Evolutionary conservation across 768 basidiomycete genomes (phyloP), one percentile per base, ranked within the genome.

Genomic region (Tricholoma furcatifolium): DNA sequence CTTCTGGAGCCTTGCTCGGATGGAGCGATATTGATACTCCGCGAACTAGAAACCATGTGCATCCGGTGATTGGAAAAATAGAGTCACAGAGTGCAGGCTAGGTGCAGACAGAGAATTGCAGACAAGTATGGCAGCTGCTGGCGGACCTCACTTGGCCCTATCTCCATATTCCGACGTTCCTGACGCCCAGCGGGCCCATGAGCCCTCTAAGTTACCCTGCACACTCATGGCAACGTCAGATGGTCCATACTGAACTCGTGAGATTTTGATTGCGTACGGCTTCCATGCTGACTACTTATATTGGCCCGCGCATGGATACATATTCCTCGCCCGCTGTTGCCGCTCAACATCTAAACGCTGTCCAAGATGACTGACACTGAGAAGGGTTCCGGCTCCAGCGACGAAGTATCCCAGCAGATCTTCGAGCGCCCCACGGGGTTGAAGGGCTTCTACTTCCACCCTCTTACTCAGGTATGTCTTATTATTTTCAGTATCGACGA

Each of bases 361-460:
- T 53, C 24, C 47, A 38, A 23, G 53, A 61, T 63, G 62, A 27
- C 55, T 24, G 57, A 59, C 20, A 59, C 52, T 34, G 62, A 64
- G 51, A 60, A 60, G 48, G 54, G 53, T 48, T 62, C 43, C 53
- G 42, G 35, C 17, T 14, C 39, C 52, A 56, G 53, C 24, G 59
- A 60, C 44, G 45, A 38, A 45, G 59, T 45, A 20, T 60, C 59
- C 40, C 56, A 57, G 20, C 53, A 57, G 27, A 42, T 58, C 51
- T 62, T 54, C 36, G 61, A 65, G 43, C 59, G 60, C 7, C 63
- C 61, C 30, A 56, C 38, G 30, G 63, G 63, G n/a, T 23, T 62
- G 20, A 62, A 47, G 47, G 61, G 63, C 32, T 30, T 55, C 2
- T 65, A 65, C 46, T 55, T 59, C 30, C 63, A 65, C 47, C 63